phyloP scores from a whole-genome alignment of 2,329 filamentous ascomycete genomes.

The Podosphaera fusca region DNA sequence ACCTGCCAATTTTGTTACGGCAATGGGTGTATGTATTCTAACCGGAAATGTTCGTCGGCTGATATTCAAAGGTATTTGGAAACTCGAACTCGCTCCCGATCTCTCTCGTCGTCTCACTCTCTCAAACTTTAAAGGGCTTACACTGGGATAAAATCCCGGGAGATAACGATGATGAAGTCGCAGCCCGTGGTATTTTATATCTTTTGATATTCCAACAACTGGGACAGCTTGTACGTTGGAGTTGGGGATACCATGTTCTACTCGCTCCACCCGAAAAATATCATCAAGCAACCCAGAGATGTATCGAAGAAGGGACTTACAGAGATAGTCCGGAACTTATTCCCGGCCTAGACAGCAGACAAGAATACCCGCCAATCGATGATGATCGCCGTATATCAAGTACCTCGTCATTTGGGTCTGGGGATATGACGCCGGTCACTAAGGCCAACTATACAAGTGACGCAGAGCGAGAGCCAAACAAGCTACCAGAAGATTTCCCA shows the following conservation, averaged over 20 bases:
- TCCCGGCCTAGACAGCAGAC: conserved; percentile 19
- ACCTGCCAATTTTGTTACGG: conserved; percentile 80
- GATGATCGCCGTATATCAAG: conserved; percentile 5
- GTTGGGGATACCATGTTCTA: conserved; percentile 89
- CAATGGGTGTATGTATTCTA: conserved; percentile 49
- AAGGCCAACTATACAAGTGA: conserved; percentile 17
- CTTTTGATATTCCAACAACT: conserved; percentile 94
- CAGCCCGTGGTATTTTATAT: conserved; percentile 80
- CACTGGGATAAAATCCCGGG: conserved; percentile 83
- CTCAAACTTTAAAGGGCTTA: conserved; percentile 72
- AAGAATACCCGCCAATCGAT: neutral
- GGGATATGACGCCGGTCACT: conserved; percentile 15
- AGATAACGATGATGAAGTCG: conserved; percentile 90
- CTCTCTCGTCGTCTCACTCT: conserved; percentile 80
- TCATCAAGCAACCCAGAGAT: conserved; percentile 26
- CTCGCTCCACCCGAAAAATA: conserved; percentile 66
- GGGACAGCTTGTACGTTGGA: conserved; percentile 87
- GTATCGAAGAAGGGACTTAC: conserved; percentile 26
- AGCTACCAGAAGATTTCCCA: conserved; percentile 7
- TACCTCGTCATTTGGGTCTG: conserved; percentile 14
- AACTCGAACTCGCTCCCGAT: conserved; percentile 97
- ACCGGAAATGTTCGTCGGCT: conserved; percentile 1
- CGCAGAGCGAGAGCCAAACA: conserved; percentile 19
- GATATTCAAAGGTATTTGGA: conserved; percentile 46
- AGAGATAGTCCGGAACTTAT: conserved; percentile 28